Evolutionary conservation across 257 asterid species (phyloP).

Genomic region (Lycium ferocissimum): DNA sequence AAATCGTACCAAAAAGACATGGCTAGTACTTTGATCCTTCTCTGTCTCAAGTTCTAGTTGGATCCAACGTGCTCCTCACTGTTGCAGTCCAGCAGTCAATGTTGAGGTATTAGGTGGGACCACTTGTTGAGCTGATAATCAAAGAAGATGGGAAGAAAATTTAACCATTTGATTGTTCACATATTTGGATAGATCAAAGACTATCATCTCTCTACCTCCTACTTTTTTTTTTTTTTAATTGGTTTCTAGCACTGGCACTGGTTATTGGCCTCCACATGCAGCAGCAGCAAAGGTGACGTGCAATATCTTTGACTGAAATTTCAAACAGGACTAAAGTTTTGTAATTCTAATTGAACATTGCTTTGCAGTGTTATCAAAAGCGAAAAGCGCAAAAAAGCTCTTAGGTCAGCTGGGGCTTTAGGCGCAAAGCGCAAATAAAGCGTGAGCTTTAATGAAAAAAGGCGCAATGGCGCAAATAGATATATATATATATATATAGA

Average conservation of each 20-base stretch:
- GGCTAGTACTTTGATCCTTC: neutral
- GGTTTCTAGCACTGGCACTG: neutral
- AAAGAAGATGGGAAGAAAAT: neutral
- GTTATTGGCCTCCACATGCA: neutral
- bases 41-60: neutral
- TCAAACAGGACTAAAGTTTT: neutral
- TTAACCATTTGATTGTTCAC: neutral
- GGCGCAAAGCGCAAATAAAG: too few relatives aligned
- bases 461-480: too few relatives aligned
- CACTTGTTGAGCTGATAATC: neutral
- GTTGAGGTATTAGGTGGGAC: neutral
- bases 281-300: neutral
- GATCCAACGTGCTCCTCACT: neutral
- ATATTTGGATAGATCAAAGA: neutral
- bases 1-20: neutral
- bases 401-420: too few relatives aligned
- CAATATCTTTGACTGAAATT: slow-evolving; percentile 1
- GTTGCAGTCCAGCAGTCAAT: neutral
- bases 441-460: too few relatives aligned
- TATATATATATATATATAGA: too few relatives aligned
- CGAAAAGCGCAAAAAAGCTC: too few relatives aligned
- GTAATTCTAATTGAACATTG: neutral
- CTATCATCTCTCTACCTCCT: neutral
- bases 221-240: neutral
- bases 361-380: too few relatives aligned